Percentiles rank a stretch among this genome's conserved stretches.
phyloP scores from a whole-genome alignment of 441 rosid species.

The Bruguiera hainesii region DNA sequence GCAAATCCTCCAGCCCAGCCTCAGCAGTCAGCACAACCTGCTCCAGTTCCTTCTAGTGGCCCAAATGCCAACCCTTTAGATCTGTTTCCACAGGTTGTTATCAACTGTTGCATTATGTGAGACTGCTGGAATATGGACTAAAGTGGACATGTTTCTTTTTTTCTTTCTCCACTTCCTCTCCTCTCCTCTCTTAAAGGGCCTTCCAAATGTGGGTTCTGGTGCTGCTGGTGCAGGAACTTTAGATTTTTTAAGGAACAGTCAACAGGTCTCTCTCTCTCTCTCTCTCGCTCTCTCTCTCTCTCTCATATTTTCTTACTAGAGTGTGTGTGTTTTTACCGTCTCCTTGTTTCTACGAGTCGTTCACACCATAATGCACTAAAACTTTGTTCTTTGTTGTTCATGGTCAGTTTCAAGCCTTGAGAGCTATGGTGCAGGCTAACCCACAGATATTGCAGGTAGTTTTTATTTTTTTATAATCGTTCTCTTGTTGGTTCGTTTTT shows the following conservation, averaged over 20 bases:
- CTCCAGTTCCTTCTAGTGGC: slow-evolving; percentile 51
- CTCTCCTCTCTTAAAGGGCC: slow-evolving; percentile 45
- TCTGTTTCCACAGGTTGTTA: slow-evolving; percentile 83
- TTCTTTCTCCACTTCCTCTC: not conserved
- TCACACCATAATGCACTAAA: not conserved
- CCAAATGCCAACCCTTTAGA: slow-evolving; percentile 96
- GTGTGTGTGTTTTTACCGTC: not conserved
- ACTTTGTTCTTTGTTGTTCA: not conserved
- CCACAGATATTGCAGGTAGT: slow-evolving; percentile 89
- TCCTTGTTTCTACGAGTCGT: no score
- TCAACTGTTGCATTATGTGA: not conserved
- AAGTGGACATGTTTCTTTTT: not conserved
- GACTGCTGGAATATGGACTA: not conserved
- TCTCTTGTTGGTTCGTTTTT: not conserved
- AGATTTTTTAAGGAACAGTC: slow-evolving; percentile 86
- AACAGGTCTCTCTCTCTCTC: slow-evolving; percentile 47
- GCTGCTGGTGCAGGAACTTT: slow-evolving; percentile 66
- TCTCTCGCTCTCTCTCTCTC: not conserved
- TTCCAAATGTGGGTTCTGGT: slow-evolving; percentile 70
- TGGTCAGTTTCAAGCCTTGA: slow-evolving; percentile 87
- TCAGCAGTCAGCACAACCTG: slow-evolving; percentile 47
- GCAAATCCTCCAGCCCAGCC: slow-evolving; percentile 48
- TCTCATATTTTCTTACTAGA: not conserved
- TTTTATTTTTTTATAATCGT: not conserved
- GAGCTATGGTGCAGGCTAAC: slow-evolving; percentile 94